Evolutionary conservation across 1,284 basidiomycete species (phyloP).

Genomic region (Boletellus deceptivus): DNA sequence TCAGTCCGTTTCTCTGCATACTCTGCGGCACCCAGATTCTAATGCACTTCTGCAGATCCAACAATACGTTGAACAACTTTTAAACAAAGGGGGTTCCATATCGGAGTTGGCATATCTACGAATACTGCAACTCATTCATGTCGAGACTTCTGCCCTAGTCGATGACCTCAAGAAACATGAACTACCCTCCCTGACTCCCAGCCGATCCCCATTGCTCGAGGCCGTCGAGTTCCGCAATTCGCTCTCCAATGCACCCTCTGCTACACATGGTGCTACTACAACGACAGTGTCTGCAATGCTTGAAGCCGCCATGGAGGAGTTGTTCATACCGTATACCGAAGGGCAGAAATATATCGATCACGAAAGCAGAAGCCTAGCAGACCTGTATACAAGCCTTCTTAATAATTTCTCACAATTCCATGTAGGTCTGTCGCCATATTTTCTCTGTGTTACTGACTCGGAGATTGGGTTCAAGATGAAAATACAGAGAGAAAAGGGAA

Average conservation of each 20-base stretch:
- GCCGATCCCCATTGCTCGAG: conserved; percentile 55
- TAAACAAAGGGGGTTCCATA: conserved; percentile 69
- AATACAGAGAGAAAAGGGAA: conserved; percentile 66
- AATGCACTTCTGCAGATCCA: conserved; percentile 67
- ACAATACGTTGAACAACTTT: conserved; percentile 87
- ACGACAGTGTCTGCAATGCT: conserved; percentile 80
- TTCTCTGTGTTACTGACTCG: conserved; percentile 9
- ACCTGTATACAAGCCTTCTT: conserved; percentile 79
- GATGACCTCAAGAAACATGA: conserved; percentile 95
- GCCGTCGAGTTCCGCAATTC: conserved; percentile 57
- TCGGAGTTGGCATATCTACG: conserved; percentile 92
- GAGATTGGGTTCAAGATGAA: conserved; percentile 52
- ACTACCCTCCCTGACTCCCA: conserved; percentile 61
- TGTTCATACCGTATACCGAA: conserved; percentile 94
- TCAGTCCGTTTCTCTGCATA: conserved; percentile 57
- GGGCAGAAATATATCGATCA: conserved; percentile 90
- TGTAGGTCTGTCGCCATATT: conserved; percentile 47
- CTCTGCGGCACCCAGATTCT: conserved; percentile 6
- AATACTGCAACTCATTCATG: conserved; percentile 85
- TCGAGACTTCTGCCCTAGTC: conserved; percentile 76
- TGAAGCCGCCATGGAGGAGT: conserved; percentile 93
- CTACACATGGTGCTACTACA: conserved; percentile 37
- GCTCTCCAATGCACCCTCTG: conserved; percentile 45
- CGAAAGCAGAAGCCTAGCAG: conserved; percentile 84
- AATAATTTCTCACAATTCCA: conserved; percentile 86